phyloP scores from a whole-genome alignment of 73 alveolate species.

The Stentor coeruleus region DNA sequence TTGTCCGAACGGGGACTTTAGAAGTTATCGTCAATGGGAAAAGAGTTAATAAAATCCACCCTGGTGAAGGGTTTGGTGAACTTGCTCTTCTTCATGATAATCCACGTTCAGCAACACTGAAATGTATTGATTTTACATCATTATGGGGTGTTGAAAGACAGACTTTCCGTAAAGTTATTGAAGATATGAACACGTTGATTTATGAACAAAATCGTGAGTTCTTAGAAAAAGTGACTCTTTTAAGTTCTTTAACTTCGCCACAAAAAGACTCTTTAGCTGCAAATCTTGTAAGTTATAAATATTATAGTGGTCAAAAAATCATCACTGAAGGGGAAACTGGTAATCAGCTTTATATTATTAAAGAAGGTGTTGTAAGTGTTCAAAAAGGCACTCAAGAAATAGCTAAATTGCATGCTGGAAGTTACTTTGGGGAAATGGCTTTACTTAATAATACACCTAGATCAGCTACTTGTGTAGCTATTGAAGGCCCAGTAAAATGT shows the following conservation, averaged over 20 bases:
- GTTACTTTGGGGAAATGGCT: slow-evolving; percentile 52
- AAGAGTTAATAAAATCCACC: slow-evolving; percentile 31
- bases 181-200: slow-evolving; percentile 35
- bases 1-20: not conserved
- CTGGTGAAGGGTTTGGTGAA: slow-evolving; percentile 93
- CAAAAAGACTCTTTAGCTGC: slow-evolving; percentile 10
- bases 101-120: slow-evolving; percentile 85
- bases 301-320: slow-evolving; percentile 43
- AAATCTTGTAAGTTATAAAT: not conserved
- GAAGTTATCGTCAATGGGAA: slow-evolving; percentile 22
- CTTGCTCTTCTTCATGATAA: slow-evolving; percentile 88
- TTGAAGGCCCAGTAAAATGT: slow-evolving; percentile 39
- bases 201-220: slow-evolving; percentile 41
- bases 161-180: slow-evolving; percentile 72
- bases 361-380: slow-evolving; percentile 62
- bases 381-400: slow-evolving; percentile 41
- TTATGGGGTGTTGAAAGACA: slow-evolving; percentile 87
- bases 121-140: slow-evolving; percentile 61
- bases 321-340: slow-evolving; percentile 84
- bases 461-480: slow-evolving; percentile 54
- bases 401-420: slow-evolving; percentile 43
- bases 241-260: not conserved
- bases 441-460: slow-evolving; percentile 46
- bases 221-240: slow-evolving; percentile 36
- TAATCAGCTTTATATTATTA: slow-evolving; percentile 59